These are phyloP conservation scores for Candida wancherniae DNA, from an alignment of 805 yeast species.

Conservation along the genomic window DNA sequence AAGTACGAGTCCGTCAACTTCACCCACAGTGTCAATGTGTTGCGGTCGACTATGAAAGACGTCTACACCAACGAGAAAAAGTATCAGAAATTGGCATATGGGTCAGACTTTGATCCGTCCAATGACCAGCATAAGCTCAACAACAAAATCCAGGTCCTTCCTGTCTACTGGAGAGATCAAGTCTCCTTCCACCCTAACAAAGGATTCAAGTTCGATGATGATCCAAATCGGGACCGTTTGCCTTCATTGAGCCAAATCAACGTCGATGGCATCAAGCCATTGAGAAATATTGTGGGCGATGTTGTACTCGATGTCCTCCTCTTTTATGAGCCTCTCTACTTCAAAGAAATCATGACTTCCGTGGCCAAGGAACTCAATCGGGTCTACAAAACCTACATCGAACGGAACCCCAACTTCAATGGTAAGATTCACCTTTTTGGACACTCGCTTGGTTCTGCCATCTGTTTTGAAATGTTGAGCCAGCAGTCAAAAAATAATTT, in stretches of 20 bases:
- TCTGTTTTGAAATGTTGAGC: constrained; percentile 69
- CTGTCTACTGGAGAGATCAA: constrained; percentile 87
- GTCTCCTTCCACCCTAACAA: constrained; percentile 55
- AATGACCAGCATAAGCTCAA: constrained; percentile 24
- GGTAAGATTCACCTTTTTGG: constrained; percentile 83
- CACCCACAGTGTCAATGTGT: constrained; percentile 71
- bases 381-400: constrained; percentile 52
- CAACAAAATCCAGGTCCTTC: constrained; percentile 75
- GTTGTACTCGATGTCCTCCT: constrained; percentile 80
- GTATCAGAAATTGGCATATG: constrained; percentile 33
- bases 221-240: constrained; percentile 38
- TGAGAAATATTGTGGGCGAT: constrained; percentile 79
- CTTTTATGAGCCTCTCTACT: constrained; percentile 65
- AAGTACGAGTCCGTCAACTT: constrained; percentile 79
- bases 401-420: constrained; percentile 65
- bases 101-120: constrained; percentile 16
- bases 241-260: constrained; percentile 72
- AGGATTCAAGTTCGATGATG: constrained; percentile 30
- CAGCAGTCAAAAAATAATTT: constrained; percentile 36
- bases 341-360: constrained; percentile 53
- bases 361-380: constrained; percentile 63
- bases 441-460: constrained; percentile 88
- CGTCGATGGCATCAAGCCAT: constrained; percentile 68
- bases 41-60: constrained; percentile 54
- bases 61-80: constrained; percentile 38